Base-by-base conservation (phyloP, 1,284 basidiomycete genomes). In the Trichosporon coremiiforme region DNA sequence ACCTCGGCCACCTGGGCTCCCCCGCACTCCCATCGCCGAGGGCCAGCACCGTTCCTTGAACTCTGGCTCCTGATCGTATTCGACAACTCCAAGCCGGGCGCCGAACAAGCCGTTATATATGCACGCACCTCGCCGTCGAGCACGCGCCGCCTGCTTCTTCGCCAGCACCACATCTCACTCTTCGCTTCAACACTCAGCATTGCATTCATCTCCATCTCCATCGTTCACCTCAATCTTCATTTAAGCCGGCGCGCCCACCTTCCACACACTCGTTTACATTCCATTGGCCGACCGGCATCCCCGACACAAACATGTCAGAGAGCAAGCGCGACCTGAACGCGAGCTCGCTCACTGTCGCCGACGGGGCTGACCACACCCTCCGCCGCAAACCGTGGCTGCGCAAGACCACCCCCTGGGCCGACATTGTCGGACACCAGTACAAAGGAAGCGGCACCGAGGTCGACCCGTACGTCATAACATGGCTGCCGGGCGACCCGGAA, bases 401-500 rank as follows among this genome's bases (percentile, higher is more conserved):
- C 0, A 72, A 76, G 38, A 73, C 75, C 20, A 84, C 83, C 1
- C 79, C 83, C 0, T 85, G 83, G 70, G 68, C 75, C 35, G 63
- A 74, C 2, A 84, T 85, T 66, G 60, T 84, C 38, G 67, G 72
- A 4, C 73, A 80, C 63, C 70, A 75, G 1, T 85, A 85, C 72
- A 71, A 66, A 15, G 84, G 84, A 5, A 53, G 73, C 12, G 84
- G 84, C 25, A 84, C 83, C 2, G 73, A 79, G 10, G 76, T 75
- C 1, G 80, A 83, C 36, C 84, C 84, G 0, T 84, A 77, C 71
- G 76, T 85, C 22, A 79, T 85, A 17, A 75, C 77, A 57, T 82
- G 80, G 80, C 63, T 73, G 50, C 69, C 69, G 13, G 36, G 67
- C 15, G 70, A 64, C n/a, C 33, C 31, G 8, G 66, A 67, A 36